Percentiles rank a stretch among this genome's conserved stretches.
These are phyloP conservation scores for Piper betle DNA, from an alignment of 164 flowering plant genomes.

Conservation along the genomic window DNA sequence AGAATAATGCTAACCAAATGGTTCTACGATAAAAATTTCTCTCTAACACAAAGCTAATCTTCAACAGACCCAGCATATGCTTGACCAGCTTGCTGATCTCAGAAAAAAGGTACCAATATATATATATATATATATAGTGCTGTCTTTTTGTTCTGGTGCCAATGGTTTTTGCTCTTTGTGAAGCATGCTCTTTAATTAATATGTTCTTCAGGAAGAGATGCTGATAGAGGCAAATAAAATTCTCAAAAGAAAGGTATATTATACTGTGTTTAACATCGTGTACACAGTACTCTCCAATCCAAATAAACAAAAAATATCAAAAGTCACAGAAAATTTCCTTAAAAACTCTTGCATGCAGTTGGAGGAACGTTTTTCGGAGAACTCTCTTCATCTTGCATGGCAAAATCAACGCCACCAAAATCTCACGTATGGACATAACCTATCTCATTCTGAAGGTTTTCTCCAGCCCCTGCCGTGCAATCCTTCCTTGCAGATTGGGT, in stretches of 20 bases:
- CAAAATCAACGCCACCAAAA: slow-evolving; percentile 20
- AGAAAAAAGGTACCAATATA: slow-evolving; percentile 16
- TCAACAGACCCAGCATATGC: slow-evolving; percentile 24
- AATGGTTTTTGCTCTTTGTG: neutral
- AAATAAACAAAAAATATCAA: too few species aligned
- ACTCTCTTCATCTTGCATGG: slow-evolving; percentile 4
- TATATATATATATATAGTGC: neutral
- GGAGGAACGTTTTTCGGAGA: slow-evolving; percentile 1
- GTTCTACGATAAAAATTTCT: too few species aligned
- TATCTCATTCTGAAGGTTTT: slow-evolving; percentile 34
- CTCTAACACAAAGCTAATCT: neutral
- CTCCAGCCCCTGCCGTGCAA: slow-evolving; percentile 43
- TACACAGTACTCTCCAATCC: too few species aligned
- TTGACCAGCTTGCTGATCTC: slow-evolving; percentile 28
- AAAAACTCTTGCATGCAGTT: neutral
- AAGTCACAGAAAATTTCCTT: too few species aligned
- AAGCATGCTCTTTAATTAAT: neutral
- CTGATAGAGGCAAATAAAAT: slow-evolving; percentile 17
- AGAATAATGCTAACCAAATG: too few species aligned
- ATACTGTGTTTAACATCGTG: neutral
- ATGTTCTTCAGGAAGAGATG: slow-evolving; percentile 14
- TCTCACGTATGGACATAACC: slow-evolving; percentile 20
- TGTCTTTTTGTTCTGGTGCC: neutral
- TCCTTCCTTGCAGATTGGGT: slow-evolving; percentile 49
- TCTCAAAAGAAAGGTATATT: slow-evolving; percentile 17